Conservation (phyloP, 179 eudicot species). For the Carnegiea gigantea region DNA sequence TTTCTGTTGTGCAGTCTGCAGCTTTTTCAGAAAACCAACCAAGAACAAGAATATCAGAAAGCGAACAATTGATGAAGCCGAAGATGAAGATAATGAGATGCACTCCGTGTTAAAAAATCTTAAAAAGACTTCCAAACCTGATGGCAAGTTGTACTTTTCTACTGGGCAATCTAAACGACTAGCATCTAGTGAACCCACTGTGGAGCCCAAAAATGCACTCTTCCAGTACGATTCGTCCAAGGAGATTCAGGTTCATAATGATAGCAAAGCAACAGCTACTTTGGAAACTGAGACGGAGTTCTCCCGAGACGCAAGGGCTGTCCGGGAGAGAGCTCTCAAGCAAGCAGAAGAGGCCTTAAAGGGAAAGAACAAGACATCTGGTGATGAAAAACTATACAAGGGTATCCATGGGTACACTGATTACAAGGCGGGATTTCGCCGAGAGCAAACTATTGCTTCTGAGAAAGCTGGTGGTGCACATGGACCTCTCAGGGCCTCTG, state of each 20-base stretch:
- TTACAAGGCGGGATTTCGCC: conserved; percentile 86
- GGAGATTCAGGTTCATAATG: conserved; percentile 69
- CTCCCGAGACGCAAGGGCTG: conserved; percentile 73
- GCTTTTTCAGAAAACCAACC: conserved; percentile 69
- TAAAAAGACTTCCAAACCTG: conserved; percentile 43
- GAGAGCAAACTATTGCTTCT: conserved; percentile 77
- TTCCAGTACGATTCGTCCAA: conserved; percentile 85
- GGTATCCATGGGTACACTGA: conserved; percentile 85
- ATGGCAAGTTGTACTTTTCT: conserved; percentile 66
- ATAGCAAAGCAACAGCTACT: conserved; percentile 84
- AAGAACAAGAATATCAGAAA: conserved; percentile 82
- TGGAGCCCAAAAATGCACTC: conserved; percentile 35
- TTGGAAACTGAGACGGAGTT: conserved; percentile 88
- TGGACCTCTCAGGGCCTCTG: conserved; percentile 94
- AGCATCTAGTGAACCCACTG: conserved; percentile 33
- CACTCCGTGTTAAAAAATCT: conserved; percentile 33
- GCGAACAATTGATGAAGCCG: conserved; percentile 44
- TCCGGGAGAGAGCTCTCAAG: conserved; percentile 44
- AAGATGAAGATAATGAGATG: conserved; percentile 39
- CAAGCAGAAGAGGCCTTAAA: conserved; percentile 42
- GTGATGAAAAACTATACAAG: conserved; percentile 78
- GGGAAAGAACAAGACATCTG: conserved; percentile 32
- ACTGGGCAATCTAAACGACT: conserved; percentile 49
- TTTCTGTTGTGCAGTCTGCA: conserved; percentile 56
- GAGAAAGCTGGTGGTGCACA: conserved; percentile 96